Conservation (phyloP, 2,329 filamentous ascomycete species). For the Pyrenophora tritici-repentis region DNA sequence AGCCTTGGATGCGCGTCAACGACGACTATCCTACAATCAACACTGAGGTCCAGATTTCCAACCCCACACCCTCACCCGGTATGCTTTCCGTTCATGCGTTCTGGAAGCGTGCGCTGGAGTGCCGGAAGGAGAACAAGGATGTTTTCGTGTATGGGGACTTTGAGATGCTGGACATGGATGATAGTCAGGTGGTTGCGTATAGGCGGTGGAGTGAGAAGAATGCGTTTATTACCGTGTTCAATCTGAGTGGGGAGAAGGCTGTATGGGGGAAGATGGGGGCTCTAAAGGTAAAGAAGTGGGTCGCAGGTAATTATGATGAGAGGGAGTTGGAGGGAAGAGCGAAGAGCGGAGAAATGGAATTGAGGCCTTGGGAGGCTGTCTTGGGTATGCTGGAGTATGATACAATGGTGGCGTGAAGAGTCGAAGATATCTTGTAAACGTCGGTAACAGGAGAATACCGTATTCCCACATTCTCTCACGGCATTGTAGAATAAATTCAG, state of each 20-base stretch:
- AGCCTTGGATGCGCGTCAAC: slow-evolving; percentile 66
- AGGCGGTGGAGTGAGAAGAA: slow-evolving; percentile 35
- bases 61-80: slow-evolving; percentile 33
- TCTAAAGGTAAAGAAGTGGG: slow-evolving; percentile 41
- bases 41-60: slow-evolving; percentile 57
- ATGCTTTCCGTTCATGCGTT: slow-evolving; percentile 61
- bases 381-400: slow-evolving; percentile 30
- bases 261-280: slow-evolving; percentile 35
- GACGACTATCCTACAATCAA: slow-evolving; percentile 62
- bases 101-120: slow-evolving; percentile 61
- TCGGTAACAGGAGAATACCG: too few species aligned
- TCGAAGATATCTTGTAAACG: too few species aligned
- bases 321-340: slow-evolving; percentile 25
- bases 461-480: too few species aligned
- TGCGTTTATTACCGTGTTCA: slow-evolving; percentile 40
- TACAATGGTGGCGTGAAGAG: neutral
- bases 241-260: slow-evolving; percentile 38
- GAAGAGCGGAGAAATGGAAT: slow-evolving; percentile 23
- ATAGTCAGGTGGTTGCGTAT: slow-evolving; percentile 40
- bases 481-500: too few species aligned
- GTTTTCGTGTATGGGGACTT: slow-evolving; percentile 68
- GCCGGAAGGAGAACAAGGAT: slow-evolving; percentile 63
- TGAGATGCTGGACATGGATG: slow-evolving; percentile 57
- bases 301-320: slow-evolving; percentile 46
- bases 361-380: slow-evolving; percentile 46